Evolutionary conservation across 2,329 filamentous ascomycete species (phyloP), one percentile per base, ranked within the genome.

Genomic region (Byssochlamys sp.): DNA sequence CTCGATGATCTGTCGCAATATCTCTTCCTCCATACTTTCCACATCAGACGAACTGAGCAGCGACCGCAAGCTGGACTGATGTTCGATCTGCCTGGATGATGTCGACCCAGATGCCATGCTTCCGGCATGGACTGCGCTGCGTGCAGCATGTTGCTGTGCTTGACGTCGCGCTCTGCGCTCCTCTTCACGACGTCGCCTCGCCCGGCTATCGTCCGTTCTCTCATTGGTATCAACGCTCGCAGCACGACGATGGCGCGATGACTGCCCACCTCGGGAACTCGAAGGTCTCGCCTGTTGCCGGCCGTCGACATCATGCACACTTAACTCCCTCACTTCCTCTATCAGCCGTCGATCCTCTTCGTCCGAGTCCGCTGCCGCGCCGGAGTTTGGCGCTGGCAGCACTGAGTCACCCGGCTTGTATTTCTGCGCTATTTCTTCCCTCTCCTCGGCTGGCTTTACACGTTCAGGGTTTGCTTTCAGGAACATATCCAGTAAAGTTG

Each of bases 401-500:
- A 99, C 85, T 66, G 86, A 81, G 55, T 96, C 91, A 2, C 91
- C 91, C 0, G 84, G 87, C 63, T 81, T 90, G 73, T 95, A 97
- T 65, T 86, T 86, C 62, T 78, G 78, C 33, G 82, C 82, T 76
- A 94, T 85, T 62, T 91, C 89, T 52, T 84, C 81, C 73, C 87
- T 91, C 69, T 99, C 94, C 6, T 82, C 79, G 0, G 81, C 79
- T 0, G 84, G 80, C 68, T 86, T 89, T 27, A 78, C 85, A 64
- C 88, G 87, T 19, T 84, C 83, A 1, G 94, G 92, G 67, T 95
- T 90, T 51, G 88, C 85, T 27, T 84, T 80, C 35, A 96, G 75
- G 65, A 89, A 91, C 82, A 96, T 92, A 57, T 97, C 92, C 59
- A 99, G 77, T 52, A 97, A 78, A 1, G 91, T 95, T 7, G 87